These are phyloP conservation scores for Fusarium palustre DNA, from an alignment of 2,329 filamentous ascomycete genomes.

Conservation along the genomic window DNA sequence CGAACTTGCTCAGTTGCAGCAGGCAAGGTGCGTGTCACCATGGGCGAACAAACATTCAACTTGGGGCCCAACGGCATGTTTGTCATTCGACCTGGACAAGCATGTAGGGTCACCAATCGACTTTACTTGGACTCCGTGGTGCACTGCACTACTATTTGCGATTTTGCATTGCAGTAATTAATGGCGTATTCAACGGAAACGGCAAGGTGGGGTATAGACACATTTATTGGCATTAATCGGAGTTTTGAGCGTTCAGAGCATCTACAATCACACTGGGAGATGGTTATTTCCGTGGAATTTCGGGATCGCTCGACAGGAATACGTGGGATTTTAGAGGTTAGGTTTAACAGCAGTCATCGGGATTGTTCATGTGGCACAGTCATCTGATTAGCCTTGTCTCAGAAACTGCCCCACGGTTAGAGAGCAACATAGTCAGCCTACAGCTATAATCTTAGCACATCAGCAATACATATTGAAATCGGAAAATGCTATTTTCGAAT, in stretches of 20 bases:
- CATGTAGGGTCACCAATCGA: slow-evolving; percentile 57
- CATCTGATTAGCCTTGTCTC: slow-evolving; percentile 38
- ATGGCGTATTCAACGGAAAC: neutral
- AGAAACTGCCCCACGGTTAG: slow-evolving; percentile 27
- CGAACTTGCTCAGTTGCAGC: slow-evolving; percentile 56
- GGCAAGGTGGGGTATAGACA: neutral
- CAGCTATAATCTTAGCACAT: slow-evolving; percentile 13
- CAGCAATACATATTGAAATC: slow-evolving; percentile 14
- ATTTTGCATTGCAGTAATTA: slow-evolving; percentile 35
- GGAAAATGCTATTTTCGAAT: neutral
- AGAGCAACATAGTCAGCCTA: slow-evolving; percentile 28
- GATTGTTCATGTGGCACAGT: slow-evolving; percentile 36
- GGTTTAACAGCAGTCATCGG: slow-evolving; percentile 22
- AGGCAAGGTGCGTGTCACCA: slow-evolving; percentile 57
- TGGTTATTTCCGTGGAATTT: neutral
- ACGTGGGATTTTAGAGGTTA: neutral
- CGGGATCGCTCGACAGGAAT: neutral
- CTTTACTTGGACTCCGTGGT: slow-evolving; percentile 59
- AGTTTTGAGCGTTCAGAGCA: slow-evolving; percentile 5
- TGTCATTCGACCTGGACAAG: slow-evolving; percentile 54
- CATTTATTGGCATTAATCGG: slow-evolving; percentile 5
- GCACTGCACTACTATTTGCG: slow-evolving; percentile 54
- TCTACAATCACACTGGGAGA: neutral
- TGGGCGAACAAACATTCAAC: slow-evolving; percentile 52
- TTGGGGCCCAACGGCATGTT: slow-evolving; percentile 61